Evolutionary conservation across 176 grass and related monocot species (phyloP).

Genomic region (Oryza rufipogon): DNA sequence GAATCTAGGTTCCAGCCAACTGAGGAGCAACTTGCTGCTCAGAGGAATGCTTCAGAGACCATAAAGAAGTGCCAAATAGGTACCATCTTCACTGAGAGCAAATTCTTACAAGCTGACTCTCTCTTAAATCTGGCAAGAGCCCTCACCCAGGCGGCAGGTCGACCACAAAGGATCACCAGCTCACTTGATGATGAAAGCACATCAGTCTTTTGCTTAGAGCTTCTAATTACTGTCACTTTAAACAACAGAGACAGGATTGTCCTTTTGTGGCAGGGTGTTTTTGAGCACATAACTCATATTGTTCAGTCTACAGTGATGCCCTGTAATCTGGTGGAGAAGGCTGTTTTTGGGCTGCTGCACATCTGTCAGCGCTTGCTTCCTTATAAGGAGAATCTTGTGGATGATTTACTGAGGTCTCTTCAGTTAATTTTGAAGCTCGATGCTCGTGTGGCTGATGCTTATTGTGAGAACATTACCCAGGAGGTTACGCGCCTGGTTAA

Average conservation of each 20-base stretch:
- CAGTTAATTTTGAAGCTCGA: slow-evolving; percentile 96
- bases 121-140: slow-evolving; percentile 72
- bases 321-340: slow-evolving; percentile 95
- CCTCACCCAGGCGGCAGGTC: slow-evolving; percentile 76
- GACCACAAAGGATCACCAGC: slow-evolving; percentile 74
- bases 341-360: slow-evolving; percentile 88
- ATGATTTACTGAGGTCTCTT: slow-evolving; percentile 86
- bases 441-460: slow-evolving; percentile 98
- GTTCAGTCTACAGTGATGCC: slow-evolving; percentile 97
- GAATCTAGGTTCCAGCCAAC: slow-evolving; percentile 81
- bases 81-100: slow-evolving; percentile 91
- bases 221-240: slow-evolving; percentile 87
- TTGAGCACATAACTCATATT: slow-evolving; percentile 91
- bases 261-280: slow-evolving; percentile 90
- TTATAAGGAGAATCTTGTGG: slow-evolving; percentile 93
- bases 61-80: slow-evolving; percentile 84
- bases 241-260: slow-evolving; percentile 97
- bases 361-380: slow-evolving; percentile 95
- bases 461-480: slow-evolving; percentile 95
- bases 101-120: slow-evolving; percentile 93
- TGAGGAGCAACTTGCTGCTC: slow-evolving; percentile 89
- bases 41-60: slow-evolving; percentile 70
- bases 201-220: slow-evolving; percentile 91
- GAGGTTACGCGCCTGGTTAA: slow-evolving; percentile 88
- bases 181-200: slow-evolving; percentile 83